Percentiles rank a stretch among this genome's conserved stretches.
These are phyloP conservation scores for Irpex lacteus DNA, from an alignment of 1,284 basidiomycete genomes.

Conservation along the genomic window DNA sequence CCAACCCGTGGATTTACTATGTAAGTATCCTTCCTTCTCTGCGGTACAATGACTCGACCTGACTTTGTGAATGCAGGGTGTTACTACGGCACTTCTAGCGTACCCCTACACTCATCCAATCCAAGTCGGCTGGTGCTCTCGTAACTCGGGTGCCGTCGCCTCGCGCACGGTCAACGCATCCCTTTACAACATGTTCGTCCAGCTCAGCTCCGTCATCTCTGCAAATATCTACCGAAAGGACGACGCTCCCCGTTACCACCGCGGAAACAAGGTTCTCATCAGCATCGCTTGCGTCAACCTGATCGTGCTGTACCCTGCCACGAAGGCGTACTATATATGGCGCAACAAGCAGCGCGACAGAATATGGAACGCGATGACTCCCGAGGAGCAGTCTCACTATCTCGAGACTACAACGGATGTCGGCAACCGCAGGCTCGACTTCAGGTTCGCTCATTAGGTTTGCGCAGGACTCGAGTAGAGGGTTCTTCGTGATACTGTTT, in stretches of 20 bases:
- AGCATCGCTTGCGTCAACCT: slow-evolving; percentile 44
- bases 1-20: slow-evolving; percentile 49
- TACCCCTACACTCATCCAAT: slow-evolving; percentile 36
- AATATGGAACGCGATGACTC: slow-evolving; percentile 51
- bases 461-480: too few species aligned
- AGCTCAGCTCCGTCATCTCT: slow-evolving; percentile 42
- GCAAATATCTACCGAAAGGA: slow-evolving; percentile 49
- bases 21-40: slow-evolving; percentile 18
- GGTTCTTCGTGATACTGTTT: too few species aligned
- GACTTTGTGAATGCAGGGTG: slow-evolving; percentile 17
- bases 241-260: slow-evolving; percentile 49
- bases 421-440: slow-evolving; percentile 41
- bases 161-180: slow-evolving; percentile 53
- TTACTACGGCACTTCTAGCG: slow-evolving; percentile 30
- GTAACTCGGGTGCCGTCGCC: slow-evolving; percentile 53
- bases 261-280: slow-evolving; percentile 48
- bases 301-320: slow-evolving; percentile 46
- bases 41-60: too few species aligned
- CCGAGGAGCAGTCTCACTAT: slow-evolving; percentile 40
- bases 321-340: slow-evolving; percentile 51
- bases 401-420: slow-evolving; percentile 40
- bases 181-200: slow-evolving; percentile 57
- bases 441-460: slow-evolving; percentile 39
- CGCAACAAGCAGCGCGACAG: slow-evolving; percentile 45
- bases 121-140: slow-evolving; percentile 54